Conservation (phyloP, 305 asterid genomes). For the Salvia sclarea region DNA sequence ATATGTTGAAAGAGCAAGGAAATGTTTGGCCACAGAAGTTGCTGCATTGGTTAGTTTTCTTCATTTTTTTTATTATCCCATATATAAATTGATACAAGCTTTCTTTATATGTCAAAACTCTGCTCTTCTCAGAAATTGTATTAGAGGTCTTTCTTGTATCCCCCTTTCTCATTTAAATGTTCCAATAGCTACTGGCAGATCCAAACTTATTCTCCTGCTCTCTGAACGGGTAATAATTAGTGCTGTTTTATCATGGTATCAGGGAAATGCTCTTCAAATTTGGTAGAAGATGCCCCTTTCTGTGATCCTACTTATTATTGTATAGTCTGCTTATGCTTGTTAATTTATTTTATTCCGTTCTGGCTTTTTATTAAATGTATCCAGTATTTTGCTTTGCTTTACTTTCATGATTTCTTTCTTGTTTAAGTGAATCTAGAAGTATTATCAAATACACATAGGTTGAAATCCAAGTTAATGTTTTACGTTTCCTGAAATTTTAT, state of each 20-base stretch:
- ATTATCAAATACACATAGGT: neutral
- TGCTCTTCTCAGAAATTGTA: neutral
- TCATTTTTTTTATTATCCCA: conserved; percentile 21
- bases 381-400: conserved; percentile 2
- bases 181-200: neutral
- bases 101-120: conserved; percentile 12
- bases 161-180: neutral
- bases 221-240: neutral
- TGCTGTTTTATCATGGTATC: neutral
- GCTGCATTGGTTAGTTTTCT: conserved; percentile 88
- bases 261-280: neutral
- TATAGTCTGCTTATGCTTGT: neutral
- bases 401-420: conserved; percentile 16
- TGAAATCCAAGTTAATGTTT: conserved; percentile 5
- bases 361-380: conserved; percentile 1
- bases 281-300: neutral
- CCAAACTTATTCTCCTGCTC: neutral
- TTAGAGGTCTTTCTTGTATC: neutral
- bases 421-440: conserved; percentile 6
- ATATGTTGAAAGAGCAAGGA: conserved; percentile 95
- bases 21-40: conserved; percentile 96
- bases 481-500: conserved; percentile 25
- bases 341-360: neutral
- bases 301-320: neutral
- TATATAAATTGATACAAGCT: conserved; percentile 5